Conservation (phyloP, 164 flowering plant species). For the Vitis amurensis region DNA sequence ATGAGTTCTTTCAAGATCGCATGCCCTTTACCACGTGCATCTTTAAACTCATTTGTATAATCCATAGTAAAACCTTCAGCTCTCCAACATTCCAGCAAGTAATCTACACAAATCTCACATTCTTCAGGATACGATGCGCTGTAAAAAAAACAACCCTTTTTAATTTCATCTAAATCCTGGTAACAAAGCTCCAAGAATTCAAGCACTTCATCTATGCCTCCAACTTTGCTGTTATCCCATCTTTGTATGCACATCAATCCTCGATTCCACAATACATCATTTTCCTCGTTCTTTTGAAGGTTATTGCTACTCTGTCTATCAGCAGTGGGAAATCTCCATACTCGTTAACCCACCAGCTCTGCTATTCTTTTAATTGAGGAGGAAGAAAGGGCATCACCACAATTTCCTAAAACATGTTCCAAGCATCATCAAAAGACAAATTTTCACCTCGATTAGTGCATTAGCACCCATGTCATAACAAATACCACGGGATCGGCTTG, state of each 20-base stretch:
- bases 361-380: constrained; percentile 5
- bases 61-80: constrained; percentile 15
- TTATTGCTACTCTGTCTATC: constrained; percentile 9
- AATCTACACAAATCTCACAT: not conserved
- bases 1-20: constrained; percentile 13
- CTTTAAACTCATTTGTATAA: not conserved
- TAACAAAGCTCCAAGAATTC: constrained; percentile 12
- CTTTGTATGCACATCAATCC: constrained; percentile 8
- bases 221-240: not conserved
- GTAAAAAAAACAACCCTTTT: constrained; percentile 20
- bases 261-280: constrained; percentile 9
- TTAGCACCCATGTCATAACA: constrained; percentile 9
- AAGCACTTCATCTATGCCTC: constrained; percentile 16
- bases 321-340: constrained; percentile 22
- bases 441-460: not conserved
- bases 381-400: not conserved
- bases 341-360: not conserved
- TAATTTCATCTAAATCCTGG: constrained; percentile 7
- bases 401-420: constrained; percentile 22
- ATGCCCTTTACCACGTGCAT: constrained; percentile 14
- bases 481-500: not conserved
- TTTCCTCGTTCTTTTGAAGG: constrained; percentile 6
- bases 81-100: constrained; percentile 24
- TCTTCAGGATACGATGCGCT: constrained; percentile 29
- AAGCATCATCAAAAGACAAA: constrained; percentile 18